Conservation (phyloP, 768 basidiomycete species). For the Hygrophoropsis aurantiaca region DNA sequence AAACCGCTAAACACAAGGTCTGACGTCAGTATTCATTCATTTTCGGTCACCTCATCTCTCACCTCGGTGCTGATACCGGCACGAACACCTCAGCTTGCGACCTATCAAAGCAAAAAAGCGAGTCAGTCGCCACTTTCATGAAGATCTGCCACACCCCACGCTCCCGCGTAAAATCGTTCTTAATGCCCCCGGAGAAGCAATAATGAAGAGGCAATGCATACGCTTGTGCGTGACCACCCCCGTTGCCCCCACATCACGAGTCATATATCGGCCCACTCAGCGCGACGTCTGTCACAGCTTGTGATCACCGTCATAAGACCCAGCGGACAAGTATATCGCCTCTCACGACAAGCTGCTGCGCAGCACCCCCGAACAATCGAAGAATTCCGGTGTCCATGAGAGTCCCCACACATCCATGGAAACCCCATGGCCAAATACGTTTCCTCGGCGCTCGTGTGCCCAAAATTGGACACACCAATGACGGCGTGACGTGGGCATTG, state of each 20-base stretch:
- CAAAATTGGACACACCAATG: too few relatives aligned
- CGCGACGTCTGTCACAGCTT: too few relatives aligned
- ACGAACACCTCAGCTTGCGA: conserved; percentile 83
- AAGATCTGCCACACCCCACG: conserved; percentile 4
- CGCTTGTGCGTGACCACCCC: conserved; percentile 1
- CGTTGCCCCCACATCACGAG: conserved; percentile 3
- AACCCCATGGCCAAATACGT: too few relatives aligned
- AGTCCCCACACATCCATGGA: not conserved
- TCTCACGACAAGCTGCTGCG: not conserved
- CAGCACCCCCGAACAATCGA: not conserved
- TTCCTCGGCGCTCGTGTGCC: too few relatives aligned
- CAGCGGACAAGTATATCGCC: too few relatives aligned
- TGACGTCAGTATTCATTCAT: conserved; percentile 26
- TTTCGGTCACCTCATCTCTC: conserved; percentile 25
- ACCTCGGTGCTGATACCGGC: conserved; percentile 87
- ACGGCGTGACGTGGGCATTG: too few relatives aligned
- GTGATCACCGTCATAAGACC: too few relatives aligned
- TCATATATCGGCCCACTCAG: too few relatives aligned
- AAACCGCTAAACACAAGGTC: conserved; percentile 43
- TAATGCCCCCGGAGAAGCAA: conserved; percentile 1
- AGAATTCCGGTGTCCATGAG: too few relatives aligned
- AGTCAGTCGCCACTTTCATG: conserved; percentile 29
- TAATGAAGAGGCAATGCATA: conserved; percentile 5
- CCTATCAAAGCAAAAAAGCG: conserved; percentile 40
- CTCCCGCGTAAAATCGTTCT: not conserved